Conservation (phyloP, 257 asterid genomes). For the Penstemon newberryi region DNA sequence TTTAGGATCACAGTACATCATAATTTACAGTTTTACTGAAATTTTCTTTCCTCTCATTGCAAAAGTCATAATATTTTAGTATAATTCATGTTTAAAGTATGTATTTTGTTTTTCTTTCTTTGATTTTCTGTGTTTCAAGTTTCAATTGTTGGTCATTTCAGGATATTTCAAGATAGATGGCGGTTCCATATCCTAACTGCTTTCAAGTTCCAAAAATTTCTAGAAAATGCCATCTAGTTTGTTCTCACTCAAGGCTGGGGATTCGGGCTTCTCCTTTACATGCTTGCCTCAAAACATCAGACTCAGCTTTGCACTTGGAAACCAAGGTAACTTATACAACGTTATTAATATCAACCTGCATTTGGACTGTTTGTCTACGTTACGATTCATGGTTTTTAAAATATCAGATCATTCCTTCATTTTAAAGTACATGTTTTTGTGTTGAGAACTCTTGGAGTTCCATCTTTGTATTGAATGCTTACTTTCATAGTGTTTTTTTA, state of each 20-base stretch:
- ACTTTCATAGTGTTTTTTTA: neutral
- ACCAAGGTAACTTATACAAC: slow-evolving; percentile 44
- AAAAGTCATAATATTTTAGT: no score
- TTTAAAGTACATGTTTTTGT: neutral
- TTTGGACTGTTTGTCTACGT: no score
- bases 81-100: no score
- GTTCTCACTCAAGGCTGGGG: slow-evolving; percentile 23
- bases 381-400: no score
- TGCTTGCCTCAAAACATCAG: slow-evolving; percentile 39
- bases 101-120: neutral
- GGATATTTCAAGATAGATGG: slow-evolving; percentile 37
- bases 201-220: slow-evolving; percentile 38
- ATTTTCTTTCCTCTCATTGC: no score
- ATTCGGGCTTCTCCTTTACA: slow-evolving; percentile 30
- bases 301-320: slow-evolving; percentile 31
- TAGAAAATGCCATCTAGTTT: slow-evolving; percentile 24
- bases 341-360: neutral
- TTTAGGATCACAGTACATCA: no score
- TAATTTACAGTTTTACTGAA: no score
- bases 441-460: neutral
- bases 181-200: slow-evolving; percentile 43
- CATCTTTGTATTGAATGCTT: neutral
- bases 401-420: neutral
- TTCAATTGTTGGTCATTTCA: slow-evolving; percentile 14
- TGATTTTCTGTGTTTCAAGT: neutral